Percentiles rank a stretch among this genome's conserved stretches.
phyloP scores from a whole-genome alignment of 495 filamentous ascomycete genomes.

The Astrothelium macrocarpum region DNA sequence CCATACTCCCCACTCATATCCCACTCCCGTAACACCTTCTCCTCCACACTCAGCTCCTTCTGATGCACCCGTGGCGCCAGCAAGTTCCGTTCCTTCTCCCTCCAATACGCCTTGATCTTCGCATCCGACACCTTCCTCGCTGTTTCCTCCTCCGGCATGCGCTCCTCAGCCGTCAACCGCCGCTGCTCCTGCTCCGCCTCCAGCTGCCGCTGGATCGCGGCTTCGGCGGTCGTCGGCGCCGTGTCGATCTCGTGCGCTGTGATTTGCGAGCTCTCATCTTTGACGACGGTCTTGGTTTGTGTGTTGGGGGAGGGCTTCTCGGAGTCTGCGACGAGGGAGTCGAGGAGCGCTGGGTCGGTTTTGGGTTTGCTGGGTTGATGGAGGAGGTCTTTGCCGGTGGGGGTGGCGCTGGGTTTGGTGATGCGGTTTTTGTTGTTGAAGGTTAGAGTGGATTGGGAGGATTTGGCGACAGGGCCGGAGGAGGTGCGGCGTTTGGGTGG shows the following conservation, averaged over 20 bases:
- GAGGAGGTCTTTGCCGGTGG: constrained; percentile 20
- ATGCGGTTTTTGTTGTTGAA: constrained; percentile 59
- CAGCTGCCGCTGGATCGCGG: constrained; percentile 33
- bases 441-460: constrained; percentile 60
- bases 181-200: constrained; percentile 24
- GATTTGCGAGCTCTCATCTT: background rate
- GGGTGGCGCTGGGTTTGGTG: constrained; percentile 53
- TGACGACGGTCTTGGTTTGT: constrained; percentile 27
- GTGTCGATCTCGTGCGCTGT: constrained; percentile 6
- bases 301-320: constrained; percentile 32
- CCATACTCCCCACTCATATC: constrained; percentile 84
- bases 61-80: constrained; percentile 60
- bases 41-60: constrained; percentile 55
- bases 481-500: constrained; percentile 56
- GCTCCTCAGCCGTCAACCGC: constrained; percentile 28
- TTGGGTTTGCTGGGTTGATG: constrained; percentile 37
- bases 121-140: constrained; percentile 52
- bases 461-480: constrained; percentile 31
- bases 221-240: constrained; percentile 40
- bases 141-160: constrained; percentile 41
- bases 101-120: constrained; percentile 67
- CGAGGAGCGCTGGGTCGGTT: constrained; percentile 34
- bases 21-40: constrained; percentile 82
- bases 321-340: constrained; percentile 25
- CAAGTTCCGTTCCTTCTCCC: constrained; percentile 50